Evolutionary conservation across 352 stramenopile genomes (phyloP).

Genomic region (Phytophthora cajani): DNA sequence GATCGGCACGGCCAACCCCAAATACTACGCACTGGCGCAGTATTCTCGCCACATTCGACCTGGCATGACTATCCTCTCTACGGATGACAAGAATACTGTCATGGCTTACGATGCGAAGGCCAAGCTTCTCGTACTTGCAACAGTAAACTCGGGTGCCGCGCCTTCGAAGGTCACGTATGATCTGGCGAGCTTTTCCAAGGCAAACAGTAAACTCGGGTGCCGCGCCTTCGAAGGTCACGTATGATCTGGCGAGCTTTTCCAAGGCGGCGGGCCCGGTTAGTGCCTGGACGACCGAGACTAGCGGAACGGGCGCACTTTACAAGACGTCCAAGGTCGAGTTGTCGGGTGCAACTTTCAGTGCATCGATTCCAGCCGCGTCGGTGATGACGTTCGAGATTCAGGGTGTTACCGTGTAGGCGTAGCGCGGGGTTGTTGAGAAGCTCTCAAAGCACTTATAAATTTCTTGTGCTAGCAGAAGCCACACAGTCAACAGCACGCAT

Average conservation of each 20-base stretch:
- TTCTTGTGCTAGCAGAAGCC: neutral
- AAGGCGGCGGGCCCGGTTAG: conserved; percentile 27
- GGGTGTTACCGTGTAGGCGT: neutral
- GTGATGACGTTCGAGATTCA: conserved; percentile 52
- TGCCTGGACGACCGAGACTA: conserved; percentile 51
- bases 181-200: conserved; percentile 34
- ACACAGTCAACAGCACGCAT: neutral
- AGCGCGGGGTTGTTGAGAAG: neutral
- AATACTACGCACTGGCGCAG: conserved; percentile 54
- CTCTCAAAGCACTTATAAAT: neutral
- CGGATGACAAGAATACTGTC: conserved; percentile 43
- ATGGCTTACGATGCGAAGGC: conserved; percentile 37
- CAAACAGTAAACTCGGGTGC: conserved; percentile 43
- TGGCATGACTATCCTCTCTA: conserved; percentile 49
- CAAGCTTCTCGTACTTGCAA: conserved; percentile 31
- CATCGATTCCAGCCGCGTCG: conserved; percentile 29
- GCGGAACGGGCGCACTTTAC: conserved; percentile 34
- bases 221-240: conserved; percentile 31
- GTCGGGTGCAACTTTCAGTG: conserved; percentile 32
- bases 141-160: conserved; percentile 38
- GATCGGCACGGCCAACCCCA: conserved; percentile 43
- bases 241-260: conserved; percentile 40
- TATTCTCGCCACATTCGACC: conserved; percentile 60
- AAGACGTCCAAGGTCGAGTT: conserved; percentile 31
- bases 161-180: conserved; percentile 41